Evolutionary conservation across 441 rosid genomes (phyloP), one percentile per base, ranked within the genome.

Genomic region (Populus hybrid): DNA sequence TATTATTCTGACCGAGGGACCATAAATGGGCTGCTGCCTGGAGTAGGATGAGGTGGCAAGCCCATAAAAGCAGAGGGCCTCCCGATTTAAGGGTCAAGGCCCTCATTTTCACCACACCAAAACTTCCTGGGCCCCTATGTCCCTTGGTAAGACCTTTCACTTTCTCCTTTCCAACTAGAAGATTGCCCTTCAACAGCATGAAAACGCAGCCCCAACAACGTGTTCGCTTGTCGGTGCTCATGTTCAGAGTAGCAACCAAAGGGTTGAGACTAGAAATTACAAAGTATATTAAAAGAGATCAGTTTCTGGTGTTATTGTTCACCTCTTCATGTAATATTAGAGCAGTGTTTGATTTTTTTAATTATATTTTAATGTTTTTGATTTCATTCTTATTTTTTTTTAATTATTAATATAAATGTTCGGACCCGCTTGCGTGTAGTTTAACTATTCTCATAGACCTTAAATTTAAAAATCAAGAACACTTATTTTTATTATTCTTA

Each of bases 181-280:
- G 21, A 35, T 72, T 66, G 42, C 77, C 54, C 73, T 70, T 75
- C 80, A 10, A 10, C 11, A 30, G 72, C 21, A 23, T n/a, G 20
- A 46, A 59, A 83, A 74, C 42, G 10, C 35, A 46, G 69, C 67
- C 70, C 73, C 74, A 83, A 76, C 83, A 83, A 4, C 16, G 36
- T 81, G 87, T 74, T 86, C 85, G 84, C 69, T 76, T 84, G 81
- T 69, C 71, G 78, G 78, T 68, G 42, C 57, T 78, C 83, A 69
- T 59, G 79, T 77, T 65, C 74, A 23, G 18, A 61, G 23, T 4
- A 26, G 63, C 76, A 70, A 73, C 67, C 70, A 2, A 1, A 8
- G 23, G 24, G 8, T 24, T 42, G 14, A 30, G 21, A 64, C 59
- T 21, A 10, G 32, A 69, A 9, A 61, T 57, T 75, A 34, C 36